phyloP scores from a whole-genome alignment of 305 asterid species.

The Fraxinus dipetala region DNA sequence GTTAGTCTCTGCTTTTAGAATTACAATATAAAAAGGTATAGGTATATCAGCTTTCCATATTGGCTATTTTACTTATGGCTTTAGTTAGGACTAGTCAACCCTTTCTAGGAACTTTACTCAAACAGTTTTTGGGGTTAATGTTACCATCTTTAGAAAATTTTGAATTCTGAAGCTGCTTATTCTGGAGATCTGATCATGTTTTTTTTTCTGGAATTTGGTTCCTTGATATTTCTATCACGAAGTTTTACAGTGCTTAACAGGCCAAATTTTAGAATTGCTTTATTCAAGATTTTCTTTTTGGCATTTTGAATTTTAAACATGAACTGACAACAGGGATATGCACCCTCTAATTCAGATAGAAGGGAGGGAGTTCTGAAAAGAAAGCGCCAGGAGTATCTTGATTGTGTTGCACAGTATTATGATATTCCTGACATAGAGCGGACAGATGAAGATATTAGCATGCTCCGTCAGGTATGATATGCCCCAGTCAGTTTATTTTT shows the following conservation, averaged over 20 bases:
- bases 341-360: slow-evolving; percentile 99
- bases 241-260: background rate
- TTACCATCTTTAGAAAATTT: background rate
- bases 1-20: background rate
- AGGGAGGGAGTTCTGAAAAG: slow-evolving; percentile 90
- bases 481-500: slow-evolving; percentile 17
- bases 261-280: slow-evolving; percentile 1
- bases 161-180: slow-evolving; percentile 5
- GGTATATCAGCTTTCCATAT: background rate
- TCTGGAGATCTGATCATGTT: background rate
- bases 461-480: slow-evolving; percentile 86
- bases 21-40: background rate
- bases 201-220: background rate
- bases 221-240: background rate
- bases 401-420: slow-evolving; percentile 85
- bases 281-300: slow-evolving; percentile 11
- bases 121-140: background rate
- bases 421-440: slow-evolving; percentile 82
- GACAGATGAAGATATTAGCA: slow-evolving; percentile 88
- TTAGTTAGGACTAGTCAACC: background rate
- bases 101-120: background rate
- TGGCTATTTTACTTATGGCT: background rate
- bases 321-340: slow-evolving; percentile 99
- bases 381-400: slow-evolving; percentile 81
- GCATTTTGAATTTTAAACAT: slow-evolving; percentile 44